These are phyloP conservation scores for Suillus bovinus DNA, from an alignment of 768 basidiomycete species.

Conservation along the genomic window DNA sequence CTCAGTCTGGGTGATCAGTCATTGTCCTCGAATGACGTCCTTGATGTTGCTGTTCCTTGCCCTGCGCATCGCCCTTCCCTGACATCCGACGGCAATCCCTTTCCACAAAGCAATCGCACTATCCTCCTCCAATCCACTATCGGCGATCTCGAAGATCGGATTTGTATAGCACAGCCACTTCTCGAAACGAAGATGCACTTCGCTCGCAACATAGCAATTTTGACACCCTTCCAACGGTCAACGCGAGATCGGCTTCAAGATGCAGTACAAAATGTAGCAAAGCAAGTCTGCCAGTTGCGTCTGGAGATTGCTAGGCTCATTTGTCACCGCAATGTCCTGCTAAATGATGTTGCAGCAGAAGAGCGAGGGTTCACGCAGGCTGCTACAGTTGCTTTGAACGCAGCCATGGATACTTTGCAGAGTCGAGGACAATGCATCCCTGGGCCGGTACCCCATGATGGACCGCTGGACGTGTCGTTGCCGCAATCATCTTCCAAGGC, in stretches of 20 bases:
- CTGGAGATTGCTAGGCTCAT: conserved; percentile 70
- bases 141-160: conserved; percentile 58
- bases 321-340: conserved; percentile 78
- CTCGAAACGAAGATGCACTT: conserved; percentile 71
- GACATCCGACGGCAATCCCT: conserved; percentile 25
- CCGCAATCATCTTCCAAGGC: conserved; percentile 14
- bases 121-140: conserved; percentile 63
- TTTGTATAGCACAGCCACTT: conserved; percentile 51
- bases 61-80: conserved; percentile 12
- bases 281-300: conserved; percentile 63
- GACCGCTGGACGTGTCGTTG: conserved; percentile 15
- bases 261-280: conserved; percentile 62
- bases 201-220: conserved; percentile 77
- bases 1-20: conserved; percentile 32
- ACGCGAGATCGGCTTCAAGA: conserved; percentile 75
- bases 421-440: conserved; percentile 26
- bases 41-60: background rate
- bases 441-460: conserved; percentile 38
- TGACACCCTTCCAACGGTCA: conserved; percentile 85
- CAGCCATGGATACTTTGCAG: conserved; percentile 67
- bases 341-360: conserved; percentile 74
- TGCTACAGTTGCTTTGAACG: conserved; percentile 70
- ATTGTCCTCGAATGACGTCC: background rate
- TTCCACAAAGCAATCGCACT: conserved; percentile 50
- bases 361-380: conserved; percentile 63